Evolutionary conservation across 768 basidiomycete species (phyloP).

Genomic region (Suillus placidus): DNA sequence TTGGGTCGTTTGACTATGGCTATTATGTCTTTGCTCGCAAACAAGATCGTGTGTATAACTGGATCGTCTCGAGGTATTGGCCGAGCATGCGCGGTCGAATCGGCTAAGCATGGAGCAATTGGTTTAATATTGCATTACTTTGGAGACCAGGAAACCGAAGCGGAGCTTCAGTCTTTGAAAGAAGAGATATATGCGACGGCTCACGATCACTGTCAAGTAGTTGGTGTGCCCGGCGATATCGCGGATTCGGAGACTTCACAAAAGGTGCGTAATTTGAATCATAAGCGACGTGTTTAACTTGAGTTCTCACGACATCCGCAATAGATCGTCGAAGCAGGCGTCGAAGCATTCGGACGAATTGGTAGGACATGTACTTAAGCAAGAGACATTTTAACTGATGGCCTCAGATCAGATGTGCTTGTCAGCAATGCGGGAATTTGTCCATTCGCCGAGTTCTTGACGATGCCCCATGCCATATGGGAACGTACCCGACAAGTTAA

Average conservation of each 20-base stretch:
- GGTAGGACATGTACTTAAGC: constrained; percentile 41
- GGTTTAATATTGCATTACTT: constrained; percentile 70
- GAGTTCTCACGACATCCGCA: not conserved
- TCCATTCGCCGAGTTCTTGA: constrained; percentile 75
- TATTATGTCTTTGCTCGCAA: constrained; percentile 37
- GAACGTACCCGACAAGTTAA: constrained; percentile 57
- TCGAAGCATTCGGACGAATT: constrained; percentile 64
- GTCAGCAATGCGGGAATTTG: constrained; percentile 69
- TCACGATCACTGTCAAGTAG: constrained; percentile 39
- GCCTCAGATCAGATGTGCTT: constrained; percentile 43
- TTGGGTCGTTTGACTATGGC: constrained; percentile 30
- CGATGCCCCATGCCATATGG: constrained; percentile 52
- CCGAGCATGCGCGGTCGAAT: constrained; percentile 66
- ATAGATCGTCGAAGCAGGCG: constrained; percentile 64
- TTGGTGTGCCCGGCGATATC: constrained; percentile 68
- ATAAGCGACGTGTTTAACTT: not conserved
- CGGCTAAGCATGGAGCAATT: constrained; percentile 63
- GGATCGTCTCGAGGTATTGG: constrained; percentile 79
- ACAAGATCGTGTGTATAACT: constrained; percentile 71
- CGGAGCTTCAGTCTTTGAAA: constrained; percentile 50
- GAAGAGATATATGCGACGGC: constrained; percentile 43
- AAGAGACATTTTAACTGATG: constrained; percentile 1
- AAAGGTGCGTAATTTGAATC: constrained; percentile 41
- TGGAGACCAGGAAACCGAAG: constrained; percentile 57
- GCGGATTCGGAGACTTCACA: constrained; percentile 55